Base-by-base conservation (phyloP, 306 rosid genomes). In the Canavalia ensiformis region DNA sequence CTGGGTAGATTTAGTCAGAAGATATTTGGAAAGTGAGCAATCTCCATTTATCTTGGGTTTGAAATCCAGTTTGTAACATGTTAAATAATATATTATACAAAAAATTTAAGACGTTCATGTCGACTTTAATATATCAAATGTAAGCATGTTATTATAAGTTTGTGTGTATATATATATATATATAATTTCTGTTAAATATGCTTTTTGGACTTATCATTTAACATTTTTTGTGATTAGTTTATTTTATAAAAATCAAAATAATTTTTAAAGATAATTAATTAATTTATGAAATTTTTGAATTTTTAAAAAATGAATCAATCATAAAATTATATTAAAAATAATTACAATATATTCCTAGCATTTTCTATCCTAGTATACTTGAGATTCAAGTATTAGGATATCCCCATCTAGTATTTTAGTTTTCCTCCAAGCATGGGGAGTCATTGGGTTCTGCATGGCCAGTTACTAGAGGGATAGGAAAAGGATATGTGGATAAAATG, bases 311-410 rank as follows among this genome's bases (percentile, higher is more conserved):
- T 18, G 25, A 18, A 18, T 18, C 25, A 18, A 18, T 18, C 25
- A 18, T 18, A 18, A 18, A 18, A 18, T 18, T 18, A 18, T 18
- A 18, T 18, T 18, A 18, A 18, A 18, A 18, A 18, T 18, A 18
- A 18, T 18, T 18, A 18, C 25, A 18, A 18, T 18, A 18, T 18
- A 18, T 18, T 18, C 25, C 25, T 18, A 18, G 25, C 25, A 18
- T 18, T 18, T 18, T 18, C 25, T 18, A 18, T 18, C 25, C 13
- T 37, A 28, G 56, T 70, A 25, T 70, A 35, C 13, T 18, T 63
- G 63, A 63, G 73, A 64, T 18, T 66, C 52, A 41, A 33, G 8
- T 65, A 47, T 46, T 5, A 35, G 62, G 81, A 74, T 49, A 60
- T 25, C 37, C 63, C 29, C 25, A 58, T 45, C 13, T 12, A 2